phyloP scores from a whole-genome alignment of 2,329 filamentous ascomycete genomes.

The Tolypocladium album region DNA sequence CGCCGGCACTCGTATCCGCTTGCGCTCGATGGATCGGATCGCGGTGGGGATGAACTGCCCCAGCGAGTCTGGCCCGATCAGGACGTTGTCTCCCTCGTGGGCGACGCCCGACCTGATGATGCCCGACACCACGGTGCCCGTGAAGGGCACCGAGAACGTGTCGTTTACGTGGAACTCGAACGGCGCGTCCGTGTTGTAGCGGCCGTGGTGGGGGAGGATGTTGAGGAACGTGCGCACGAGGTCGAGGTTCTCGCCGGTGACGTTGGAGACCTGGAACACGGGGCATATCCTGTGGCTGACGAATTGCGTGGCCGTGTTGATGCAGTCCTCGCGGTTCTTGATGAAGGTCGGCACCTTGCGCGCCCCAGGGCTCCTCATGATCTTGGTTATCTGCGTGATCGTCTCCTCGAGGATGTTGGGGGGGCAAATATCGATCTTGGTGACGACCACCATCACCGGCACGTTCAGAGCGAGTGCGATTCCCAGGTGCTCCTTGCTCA shows the following conservation, averaged over 20 bases:
- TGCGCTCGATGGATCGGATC: slow-evolving; percentile 88
- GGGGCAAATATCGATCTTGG: slow-evolving; percentile 97
- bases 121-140: slow-evolving; percentile 90
- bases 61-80: slow-evolving; percentile 82
- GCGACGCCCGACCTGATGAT: slow-evolving; percentile 83
- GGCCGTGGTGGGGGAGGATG: slow-evolving; percentile 86
- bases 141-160: slow-evolving; percentile 94
- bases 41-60: slow-evolving; percentile 82
- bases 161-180: slow-evolving; percentile 97
- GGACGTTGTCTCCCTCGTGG: slow-evolving; percentile 79
- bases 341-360: slow-evolving; percentile 95
- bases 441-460: slow-evolving; percentile 94
- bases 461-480: slow-evolving; percentile 93
- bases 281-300: slow-evolving; percentile 92
- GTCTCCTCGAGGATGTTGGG: slow-evolving; percentile 93
- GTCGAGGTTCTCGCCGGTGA: slow-evolving; percentile 84
- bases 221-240: slow-evolving; percentile 89
- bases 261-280: slow-evolving; percentile 96
- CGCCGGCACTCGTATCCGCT: slow-evolving; percentile 78
- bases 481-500: slow-evolving; percentile 96
- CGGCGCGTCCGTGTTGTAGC: slow-evolving; percentile 77
- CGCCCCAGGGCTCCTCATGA: slow-evolving; percentile 86
- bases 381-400: slow-evolving; percentile 80
- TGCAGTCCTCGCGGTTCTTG: slow-evolving; percentile 79
- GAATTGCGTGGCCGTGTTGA: slow-evolving; percentile 93